Conservation (phyloP, 176 grass and related monocot species). For the Paspalum notatum region DNA sequence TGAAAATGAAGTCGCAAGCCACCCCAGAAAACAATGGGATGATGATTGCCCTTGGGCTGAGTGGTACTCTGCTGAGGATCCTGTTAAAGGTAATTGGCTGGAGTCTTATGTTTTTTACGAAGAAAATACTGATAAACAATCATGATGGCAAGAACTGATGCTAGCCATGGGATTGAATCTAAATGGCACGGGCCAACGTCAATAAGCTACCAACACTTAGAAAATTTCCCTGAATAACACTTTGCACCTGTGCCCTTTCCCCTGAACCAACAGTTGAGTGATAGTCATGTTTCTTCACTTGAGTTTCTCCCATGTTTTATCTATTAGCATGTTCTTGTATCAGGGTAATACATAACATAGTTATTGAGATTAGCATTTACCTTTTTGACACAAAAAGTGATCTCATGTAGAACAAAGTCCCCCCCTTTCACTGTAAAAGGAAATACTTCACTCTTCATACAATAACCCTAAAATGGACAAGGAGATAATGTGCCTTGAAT, state of each 20-base stretch:
- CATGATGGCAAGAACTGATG: neutral
- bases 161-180: constrained; percentile 21
- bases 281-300: neutral
- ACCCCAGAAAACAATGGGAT: constrained; percentile 82
- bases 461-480: constrained; percentile 4
- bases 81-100: constrained; percentile 70
- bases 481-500: constrained; percentile 7
- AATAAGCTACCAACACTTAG: constrained; percentile 3
- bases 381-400: constrained; percentile 9
- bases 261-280: neutral
- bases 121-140: neutral
- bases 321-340: neutral
- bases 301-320: constrained; percentile 9
- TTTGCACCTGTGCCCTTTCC: neutral
- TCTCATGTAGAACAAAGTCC: neutral
- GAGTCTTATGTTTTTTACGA: constrained; percentile 5
- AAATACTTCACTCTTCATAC: neutral
- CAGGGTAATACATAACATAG: neutral
- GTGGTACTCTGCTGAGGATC: constrained; percentile 99
- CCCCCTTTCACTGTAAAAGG: neutral
- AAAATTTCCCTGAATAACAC: neutral
- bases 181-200: constrained; percentile 6
- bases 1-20: constrained; percentile 60
- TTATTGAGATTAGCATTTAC: neutral
- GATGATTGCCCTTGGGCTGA: constrained; percentile 97